Base-by-base conservation (phyloP, 2,329 filamentous ascomycete species). In the Metarhizium sp. region DNA sequence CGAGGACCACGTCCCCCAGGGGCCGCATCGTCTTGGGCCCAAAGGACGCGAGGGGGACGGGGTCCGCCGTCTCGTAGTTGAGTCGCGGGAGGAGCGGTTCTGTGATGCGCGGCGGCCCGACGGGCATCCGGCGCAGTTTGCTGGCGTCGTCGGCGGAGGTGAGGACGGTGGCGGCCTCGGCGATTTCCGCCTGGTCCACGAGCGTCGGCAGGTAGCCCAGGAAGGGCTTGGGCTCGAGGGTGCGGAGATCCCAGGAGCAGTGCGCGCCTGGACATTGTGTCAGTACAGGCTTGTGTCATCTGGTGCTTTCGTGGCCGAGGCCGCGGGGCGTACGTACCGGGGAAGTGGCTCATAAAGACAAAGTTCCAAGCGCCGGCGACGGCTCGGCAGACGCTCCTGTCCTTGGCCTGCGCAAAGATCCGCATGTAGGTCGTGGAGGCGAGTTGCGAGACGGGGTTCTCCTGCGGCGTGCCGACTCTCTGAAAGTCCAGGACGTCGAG, bases 401-500 rank as follows among this genome's bases (percentile, higher is more conserved):
- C 60, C 13, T 58, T 63, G 6, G 74, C 69, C 60, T 76, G 71
- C 3, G 69, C 66, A 52, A 77, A 75, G 20, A 77, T 65, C 14
- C 75, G 71, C 51, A 76, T 63, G 57, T 75, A 75, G 2, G 73
- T 75, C 2, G 75, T 78, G 45, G 73, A 71, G 2, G 67, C 61
- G 6, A 71, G 61, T 59, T 78, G 75, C 6, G 61, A 68, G 2
- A 59, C 53, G 2, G 75, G 74, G 43, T 77, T 72, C 8, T 58
- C 58, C 56, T 52, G 58, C 7, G 59, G 55, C 3, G 56, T 55
- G 29, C 63, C 62, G 45, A 64, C 52, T 3, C 73, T 63, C 62
- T 81, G 78, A 52, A 81, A 80, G 42, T 81, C 77, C n/a, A 82
- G 67, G 3, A 77, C 64, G 54, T 79, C 73, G 48, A 79, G 70